A percentile compares a stretch with the other conserved stretches of the same genome.
These are phyloP conservation scores for Amaranthus palmeri DNA, from an alignment of 148 eudicot species.

Conservation along the genomic window DNA sequence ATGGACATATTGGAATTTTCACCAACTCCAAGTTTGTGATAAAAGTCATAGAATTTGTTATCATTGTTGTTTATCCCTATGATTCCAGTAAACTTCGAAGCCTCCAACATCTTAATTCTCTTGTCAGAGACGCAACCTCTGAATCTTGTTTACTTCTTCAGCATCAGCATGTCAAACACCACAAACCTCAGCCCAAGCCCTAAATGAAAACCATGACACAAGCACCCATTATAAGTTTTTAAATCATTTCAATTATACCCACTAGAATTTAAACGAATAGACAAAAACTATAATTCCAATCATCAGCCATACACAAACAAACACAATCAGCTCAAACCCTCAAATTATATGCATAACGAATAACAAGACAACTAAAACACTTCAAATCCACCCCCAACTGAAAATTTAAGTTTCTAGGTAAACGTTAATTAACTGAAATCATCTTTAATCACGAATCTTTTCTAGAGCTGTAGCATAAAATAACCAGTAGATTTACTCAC, in stretches of 20 bases:
- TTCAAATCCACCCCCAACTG: not conserved
- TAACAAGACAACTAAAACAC: not conserved
- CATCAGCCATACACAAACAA: not conserved
- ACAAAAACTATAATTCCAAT: not conserved
- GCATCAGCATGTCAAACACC: slow-evolving; percentile 31
- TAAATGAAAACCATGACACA: slow-evolving; percentile 18
- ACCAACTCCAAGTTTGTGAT: slow-evolving; percentile 54
- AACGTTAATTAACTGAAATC: not conserved
- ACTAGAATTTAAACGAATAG: too few species aligned
- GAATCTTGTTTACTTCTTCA: slow-evolving; percentile 29
- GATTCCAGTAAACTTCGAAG: slow-evolving; percentile 68
- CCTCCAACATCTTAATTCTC: slow-evolving; percentile 73
- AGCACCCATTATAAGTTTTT: not conserved
- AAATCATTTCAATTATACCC: not conserved
- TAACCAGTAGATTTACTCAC: not conserved
- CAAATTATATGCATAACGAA: too few species aligned
- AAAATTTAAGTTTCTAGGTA: not conserved
- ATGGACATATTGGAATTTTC: slow-evolving; percentile 90
- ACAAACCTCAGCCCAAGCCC: slow-evolving; percentile 20
- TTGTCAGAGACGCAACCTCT: slow-evolving; percentile 24
- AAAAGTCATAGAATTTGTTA: slow-evolving; percentile 67
- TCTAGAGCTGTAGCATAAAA: not conserved
- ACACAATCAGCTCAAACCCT: not conserved
- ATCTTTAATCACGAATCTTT: not conserved
- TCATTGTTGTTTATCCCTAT: slow-evolving; percentile 66